These are phyloP conservation scores for Streptanthus diversifolius DNA, from an alignment of 345 rosid genomes.

Conservation along the genomic window DNA sequence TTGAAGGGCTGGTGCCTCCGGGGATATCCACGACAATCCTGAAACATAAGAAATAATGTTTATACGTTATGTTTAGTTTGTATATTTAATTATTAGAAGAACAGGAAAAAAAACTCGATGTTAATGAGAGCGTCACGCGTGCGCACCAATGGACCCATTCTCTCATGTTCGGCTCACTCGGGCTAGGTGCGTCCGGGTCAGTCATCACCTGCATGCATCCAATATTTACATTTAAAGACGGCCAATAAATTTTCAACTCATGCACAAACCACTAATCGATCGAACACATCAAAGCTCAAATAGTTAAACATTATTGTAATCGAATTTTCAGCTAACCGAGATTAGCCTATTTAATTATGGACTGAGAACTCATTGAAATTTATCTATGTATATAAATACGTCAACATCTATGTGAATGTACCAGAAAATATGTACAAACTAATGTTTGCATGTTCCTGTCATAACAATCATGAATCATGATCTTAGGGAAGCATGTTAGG, in stretches of 20 bases:
- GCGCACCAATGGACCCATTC: slow-evolving; percentile 91
- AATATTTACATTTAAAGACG: not conserved
- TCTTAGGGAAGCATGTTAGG: not conserved
- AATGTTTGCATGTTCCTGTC: slow-evolving; percentile 4
- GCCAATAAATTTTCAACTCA: not conserved
- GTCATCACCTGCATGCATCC: slow-evolving; percentile 65
- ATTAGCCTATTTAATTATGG: not conserved
- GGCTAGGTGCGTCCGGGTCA: slow-evolving; percentile 95
- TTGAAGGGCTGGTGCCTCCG: slow-evolving; percentile 60
- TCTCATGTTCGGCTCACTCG: slow-evolving; percentile 81
- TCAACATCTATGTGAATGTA: not conserved
- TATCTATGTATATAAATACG: not conserved
- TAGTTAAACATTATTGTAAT: not conserved
- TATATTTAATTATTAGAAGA: not conserved
- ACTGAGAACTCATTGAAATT: not conserved
- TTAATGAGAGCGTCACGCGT: not conserved
- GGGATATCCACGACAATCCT: slow-evolving; percentile 83
- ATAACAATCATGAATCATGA: not conserved
- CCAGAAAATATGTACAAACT: not conserved
- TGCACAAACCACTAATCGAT: not conserved
- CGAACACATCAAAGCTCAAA: not conserved
- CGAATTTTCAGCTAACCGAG: not conserved
- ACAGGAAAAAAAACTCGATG: not conserved
- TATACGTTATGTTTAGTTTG: not conserved
- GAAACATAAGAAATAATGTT: slow-evolving; percentile 5